A percentile compares a stretch with the other conserved stretches of the same genome.
These are phyloP conservation scores for Lepidium didymum DNA, from an alignment of 345 rosid genomes.

Conservation along the genomic window DNA sequence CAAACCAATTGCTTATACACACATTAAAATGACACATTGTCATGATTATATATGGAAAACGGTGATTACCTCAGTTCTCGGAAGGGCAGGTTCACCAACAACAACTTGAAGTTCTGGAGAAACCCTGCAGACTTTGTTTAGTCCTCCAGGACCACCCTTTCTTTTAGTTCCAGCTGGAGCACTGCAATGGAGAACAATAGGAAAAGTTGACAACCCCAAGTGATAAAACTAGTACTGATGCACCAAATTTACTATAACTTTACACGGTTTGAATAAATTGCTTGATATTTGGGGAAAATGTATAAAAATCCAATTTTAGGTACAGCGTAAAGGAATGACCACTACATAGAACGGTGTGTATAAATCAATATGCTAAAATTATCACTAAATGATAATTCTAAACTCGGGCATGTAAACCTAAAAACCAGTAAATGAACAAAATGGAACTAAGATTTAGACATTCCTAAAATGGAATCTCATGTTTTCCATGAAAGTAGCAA, in stretches of 20 bases:
- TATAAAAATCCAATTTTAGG: neutral
- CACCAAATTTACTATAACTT: neutral
- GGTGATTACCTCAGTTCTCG: constrained; percentile 75
- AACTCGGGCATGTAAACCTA: neutral
- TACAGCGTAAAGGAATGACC: neutral
- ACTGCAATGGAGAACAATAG: constrained; percentile 35
- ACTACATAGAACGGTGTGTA: neutral
- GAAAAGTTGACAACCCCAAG: neutral
- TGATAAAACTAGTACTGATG: constrained; percentile 1
- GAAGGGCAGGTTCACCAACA: constrained; percentile 93
- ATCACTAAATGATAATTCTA: neutral
- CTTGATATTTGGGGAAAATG: neutral
- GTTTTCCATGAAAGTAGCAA: neutral
- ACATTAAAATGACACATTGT: neutral
- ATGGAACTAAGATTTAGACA: constrained; percentile 3
- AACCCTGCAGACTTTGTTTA: constrained; percentile 94
- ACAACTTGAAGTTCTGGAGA: constrained; percentile 84
- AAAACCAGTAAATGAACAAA: constrained; percentile 8
- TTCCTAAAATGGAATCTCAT: neutral
- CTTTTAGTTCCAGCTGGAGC: constrained; percentile 70
- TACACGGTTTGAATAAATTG: neutral
- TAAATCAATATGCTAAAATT: neutral
- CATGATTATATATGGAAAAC: neutral
- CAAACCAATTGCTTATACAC: neutral
- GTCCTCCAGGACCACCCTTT: constrained; percentile 92